Evolutionary conservation across 1,139 yeast genomes (phyloP).

Genomic region (Candida sojae): DNA sequence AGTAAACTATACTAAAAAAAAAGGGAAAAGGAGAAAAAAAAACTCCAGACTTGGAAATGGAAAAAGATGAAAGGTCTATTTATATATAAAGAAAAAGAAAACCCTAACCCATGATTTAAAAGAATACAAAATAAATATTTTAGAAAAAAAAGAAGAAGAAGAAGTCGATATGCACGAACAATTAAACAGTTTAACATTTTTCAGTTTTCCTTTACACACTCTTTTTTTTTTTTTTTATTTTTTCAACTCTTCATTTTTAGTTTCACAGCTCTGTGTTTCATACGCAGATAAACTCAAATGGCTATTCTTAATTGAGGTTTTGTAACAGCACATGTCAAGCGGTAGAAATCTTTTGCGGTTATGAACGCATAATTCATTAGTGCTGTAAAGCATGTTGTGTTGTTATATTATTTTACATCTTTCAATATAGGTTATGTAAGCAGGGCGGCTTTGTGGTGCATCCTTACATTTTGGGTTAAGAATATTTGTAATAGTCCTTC

Average conservation of each 20-base stretch:
- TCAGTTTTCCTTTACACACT: neutral
- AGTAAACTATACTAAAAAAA: neutral
- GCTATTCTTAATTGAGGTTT: neutral
- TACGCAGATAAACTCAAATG: too few relatives aligned
- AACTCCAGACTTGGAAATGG: neutral
- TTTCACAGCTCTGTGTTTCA: too few relatives aligned
- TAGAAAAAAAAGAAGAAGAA: neutral
- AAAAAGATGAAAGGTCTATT: neutral
- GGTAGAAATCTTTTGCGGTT: neutral
- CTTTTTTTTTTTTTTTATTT: neutral
- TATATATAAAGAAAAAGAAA: neutral
- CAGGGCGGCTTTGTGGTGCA: too few relatives aligned
- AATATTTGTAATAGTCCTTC: neutral
- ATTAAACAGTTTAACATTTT: conserved; percentile 1
- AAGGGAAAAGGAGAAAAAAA: neutral
- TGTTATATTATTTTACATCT: too few relatives aligned
- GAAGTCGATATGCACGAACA: conserved; percentile 1
- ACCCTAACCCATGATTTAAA: neutral
- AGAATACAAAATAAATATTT: neutral
- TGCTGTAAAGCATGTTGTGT: neutral
- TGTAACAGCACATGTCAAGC: neutral
- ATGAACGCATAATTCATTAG: neutral
- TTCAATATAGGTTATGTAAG: too few relatives aligned
- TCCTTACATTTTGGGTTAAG: too few relatives aligned
- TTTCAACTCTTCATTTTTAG: neutral